phyloP scores from a whole-genome alignment of 2,329 filamentous ascomycete species.

The Diaporthe sp. region DNA sequence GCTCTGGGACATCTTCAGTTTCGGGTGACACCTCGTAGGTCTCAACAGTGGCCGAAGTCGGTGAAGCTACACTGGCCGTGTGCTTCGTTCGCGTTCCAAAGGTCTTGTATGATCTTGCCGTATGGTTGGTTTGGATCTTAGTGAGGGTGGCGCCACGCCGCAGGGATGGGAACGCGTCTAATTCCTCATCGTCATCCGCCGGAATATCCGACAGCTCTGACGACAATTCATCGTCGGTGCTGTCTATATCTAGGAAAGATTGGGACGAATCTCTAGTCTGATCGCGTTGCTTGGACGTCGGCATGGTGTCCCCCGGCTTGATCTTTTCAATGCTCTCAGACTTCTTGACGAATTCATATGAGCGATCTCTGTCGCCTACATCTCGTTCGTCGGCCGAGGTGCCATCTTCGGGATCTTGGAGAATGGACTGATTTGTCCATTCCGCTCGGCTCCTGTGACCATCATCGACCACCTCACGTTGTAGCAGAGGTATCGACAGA shows the following conservation, averaged over 20 bases:
- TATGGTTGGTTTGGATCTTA: conserved; percentile 44
- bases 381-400: conserved; percentile 35
- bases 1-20: conserved; percentile 47
- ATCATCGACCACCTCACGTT: conserved; percentile 70
- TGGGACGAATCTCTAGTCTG: conserved; percentile 38
- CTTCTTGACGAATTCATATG: conserved; percentile 65
- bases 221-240: conserved; percentile 68
- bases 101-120: conserved; percentile 37
- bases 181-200: conserved; percentile 45
- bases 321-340: conserved; percentile 63
- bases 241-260: conserved; percentile 59
- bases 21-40: conserved; percentile 57
- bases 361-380: conserved; percentile 50
- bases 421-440: conserved; percentile 67
- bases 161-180: conserved; percentile 42
- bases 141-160: conserved; percentile 35
- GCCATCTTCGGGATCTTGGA: conserved; percentile 57
- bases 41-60: conserved; percentile 59
- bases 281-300: conserved; percentile 41
- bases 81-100: conserved; percentile 37
- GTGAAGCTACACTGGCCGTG: conserved; percentile 49
- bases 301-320: conserved; percentile 41
- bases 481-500: conserved; percentile 80
- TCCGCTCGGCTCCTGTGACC: conserved; percentile 54
- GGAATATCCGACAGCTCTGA: conserved; percentile 70